Evolutionary conservation across 306 rosid species (phyloP).

Genomic region (Arachis hypogaea): DNA sequence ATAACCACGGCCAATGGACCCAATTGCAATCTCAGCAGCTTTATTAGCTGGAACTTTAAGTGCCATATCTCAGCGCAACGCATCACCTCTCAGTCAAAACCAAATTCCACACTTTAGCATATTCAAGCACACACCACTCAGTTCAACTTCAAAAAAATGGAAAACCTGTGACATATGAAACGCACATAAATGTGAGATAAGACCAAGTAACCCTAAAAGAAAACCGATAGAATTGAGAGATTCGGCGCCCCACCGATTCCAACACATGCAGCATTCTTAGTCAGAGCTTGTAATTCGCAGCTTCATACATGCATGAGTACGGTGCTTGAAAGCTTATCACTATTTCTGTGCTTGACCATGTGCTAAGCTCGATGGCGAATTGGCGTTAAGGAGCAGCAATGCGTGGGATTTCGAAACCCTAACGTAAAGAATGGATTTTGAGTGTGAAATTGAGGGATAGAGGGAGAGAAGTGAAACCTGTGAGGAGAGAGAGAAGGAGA

Average conservation of each 20-base stretch:
- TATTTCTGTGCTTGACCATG: not conserved
- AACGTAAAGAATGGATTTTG: constrained; percentile 30
- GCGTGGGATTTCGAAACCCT: constrained; percentile 40
- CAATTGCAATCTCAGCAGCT: constrained; percentile 89
- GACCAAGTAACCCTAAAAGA: constrained; percentile 5
- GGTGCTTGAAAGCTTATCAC: constrained; percentile 32
- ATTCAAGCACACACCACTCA: constrained; percentile 27
- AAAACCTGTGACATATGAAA: constrained; percentile 12
- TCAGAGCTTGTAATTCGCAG: constrained; percentile 18
- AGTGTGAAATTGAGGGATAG: not conserved
- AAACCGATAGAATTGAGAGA: constrained; percentile 2
- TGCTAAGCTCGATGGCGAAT: not conserved
- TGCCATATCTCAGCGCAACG: constrained; percentile 78
- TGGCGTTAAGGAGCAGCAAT: constrained; percentile 22
- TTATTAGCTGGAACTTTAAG: constrained; percentile 61
- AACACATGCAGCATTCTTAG: constrained; percentile 25
- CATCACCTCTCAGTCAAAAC: constrained; percentile 42
- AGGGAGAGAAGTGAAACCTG: constrained; percentile 31
- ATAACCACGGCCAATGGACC: constrained; percentile 88
- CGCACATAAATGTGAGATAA: not conserved
- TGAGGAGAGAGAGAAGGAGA: constrained; percentile 1
- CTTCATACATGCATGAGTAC: constrained; percentile 33
- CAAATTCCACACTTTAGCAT: constrained; percentile 35
- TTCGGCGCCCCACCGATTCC: constrained; percentile 31
- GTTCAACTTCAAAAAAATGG: constrained; percentile 13